Evolutionary conservation across 225 moss, liverwort and hornwort species (phyloP), one percentile per base, ranked within the genome.

Genomic region (Marchantia polymorpha): DNA sequence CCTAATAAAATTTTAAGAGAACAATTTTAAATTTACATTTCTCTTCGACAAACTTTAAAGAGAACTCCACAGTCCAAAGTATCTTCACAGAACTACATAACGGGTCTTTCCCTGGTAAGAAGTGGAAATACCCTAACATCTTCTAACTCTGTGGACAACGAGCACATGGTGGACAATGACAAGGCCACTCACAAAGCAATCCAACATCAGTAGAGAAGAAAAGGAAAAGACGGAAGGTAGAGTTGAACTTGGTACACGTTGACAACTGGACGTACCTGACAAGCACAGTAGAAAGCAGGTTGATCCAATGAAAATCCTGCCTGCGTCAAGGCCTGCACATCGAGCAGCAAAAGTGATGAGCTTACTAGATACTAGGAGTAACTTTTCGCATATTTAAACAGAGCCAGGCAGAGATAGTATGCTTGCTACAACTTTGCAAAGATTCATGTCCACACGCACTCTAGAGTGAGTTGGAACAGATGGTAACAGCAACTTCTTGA

Each of bases 241-340:
- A 59, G 50, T 17, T 7, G 39, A 2, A 39, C 5, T 2, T 39
- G 39, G 39, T 2, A 39, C 39, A 50, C 19, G n/a, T 9, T 20
- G 12, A 59, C 61, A 67, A n/a, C 5, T 5, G 47, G 56, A 16
- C 74, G 52, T 68, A 94, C 96, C 94, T 94, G 92, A 80, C 96
- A 96, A 74, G 88, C 84, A 56, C 91, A 92, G 76, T 88, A 91
- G 85, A 96, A 96, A 68, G 96, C 94, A 25, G 92, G 94, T 55
- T 87, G 86, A 75, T 96, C 96, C 83, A 96, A 73, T 26, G 56
- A 76, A 83, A 82, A 96, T 63, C 92, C 92, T 65, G 85, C 87
- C 81, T 87, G 88, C 68, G 91, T 89, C 77, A 93, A 84, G 12
- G 92, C 95, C 95, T 96, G 89, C 58, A 72, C 7, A 69, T 3